phyloP scores from a whole-genome alignment of 2,329 filamentous ascomycete species.

The Diaporthe nobilis region DNA sequence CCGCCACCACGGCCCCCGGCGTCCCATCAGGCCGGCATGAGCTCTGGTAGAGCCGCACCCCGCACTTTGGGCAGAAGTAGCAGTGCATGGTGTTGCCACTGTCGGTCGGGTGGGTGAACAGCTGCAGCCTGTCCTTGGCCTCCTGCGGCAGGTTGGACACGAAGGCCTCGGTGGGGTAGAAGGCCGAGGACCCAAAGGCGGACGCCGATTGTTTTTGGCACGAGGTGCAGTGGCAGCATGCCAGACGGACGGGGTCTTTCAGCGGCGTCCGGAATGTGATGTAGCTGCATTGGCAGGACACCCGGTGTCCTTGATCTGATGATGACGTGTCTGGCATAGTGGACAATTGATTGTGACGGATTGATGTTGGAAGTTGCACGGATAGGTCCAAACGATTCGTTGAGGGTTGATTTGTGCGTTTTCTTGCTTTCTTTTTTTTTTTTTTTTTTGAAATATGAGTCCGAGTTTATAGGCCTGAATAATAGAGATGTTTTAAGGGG shows the following conservation, averaged over 20 bases:
- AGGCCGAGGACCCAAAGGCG: conserved; percentile 55
- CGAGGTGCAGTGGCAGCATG: conserved; percentile 55
- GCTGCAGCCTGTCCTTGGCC: conserved; percentile 46
- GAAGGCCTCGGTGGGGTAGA: conserved; percentile 51
- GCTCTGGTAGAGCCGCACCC: conserved; percentile 63
- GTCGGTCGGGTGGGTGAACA: conserved; percentile 50
- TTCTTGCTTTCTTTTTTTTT: too few species aligned
- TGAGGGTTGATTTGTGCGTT: background rate
- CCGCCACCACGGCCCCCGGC: conserved; percentile 53
- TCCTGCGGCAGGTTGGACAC: conserved; percentile 50
- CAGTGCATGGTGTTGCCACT: conserved; percentile 52
- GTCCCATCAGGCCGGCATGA: conserved; percentile 55
- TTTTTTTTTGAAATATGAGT: too few species aligned
- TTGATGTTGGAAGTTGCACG: background rate
- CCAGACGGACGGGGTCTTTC: conserved; percentile 49
- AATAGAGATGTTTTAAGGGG: too few species aligned
- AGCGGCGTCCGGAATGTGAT: conserved; percentile 49
- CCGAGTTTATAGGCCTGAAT: background rate
- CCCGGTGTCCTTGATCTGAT: background rate
- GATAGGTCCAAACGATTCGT: background rate
- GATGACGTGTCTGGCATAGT: background rate
- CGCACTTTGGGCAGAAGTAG: conserved; percentile 53
- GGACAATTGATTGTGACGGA: background rate
- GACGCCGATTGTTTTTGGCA: conserved; percentile 54
- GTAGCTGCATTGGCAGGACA: conserved; percentile 51